Evolutionary conservation across 2,329 filamentous ascomycete genomes (phyloP), one percentile per base, ranked within the genome.

Genomic region (Talaromyces sp.): DNA sequence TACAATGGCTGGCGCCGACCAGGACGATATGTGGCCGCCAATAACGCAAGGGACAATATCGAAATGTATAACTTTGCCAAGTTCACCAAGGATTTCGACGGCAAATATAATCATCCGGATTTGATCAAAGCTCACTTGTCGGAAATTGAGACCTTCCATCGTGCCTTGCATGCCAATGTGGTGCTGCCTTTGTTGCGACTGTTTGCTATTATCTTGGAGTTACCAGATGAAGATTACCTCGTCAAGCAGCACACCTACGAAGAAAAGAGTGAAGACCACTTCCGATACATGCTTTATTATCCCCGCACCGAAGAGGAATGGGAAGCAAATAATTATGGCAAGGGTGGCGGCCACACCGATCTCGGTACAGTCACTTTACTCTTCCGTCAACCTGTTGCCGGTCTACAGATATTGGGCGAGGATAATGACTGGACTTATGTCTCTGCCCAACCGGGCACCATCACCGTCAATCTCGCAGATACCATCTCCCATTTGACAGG

Each of bases 51-150:
- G 17, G 85, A 88, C 70, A 87, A 86, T 67, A 77, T 85, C 31
- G 83, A 88, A 69, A 81, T 87, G 17, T 88, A 85, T 77, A 87
- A 88, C 70, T 82, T 87, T 15, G 82, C 84, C 67, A 88, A 88
- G 70, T 88, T 86, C 71, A 65, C 56, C 29, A 80, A 78, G 15
- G 73, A 76, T 3, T 87, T 86, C 68, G 80, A 79, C 22, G 74
- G 76, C 2, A 73, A 79, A 65, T 80, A 83, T 69, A 71, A 77
- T 17, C 78, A 81, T 2, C 83, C 84, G 0, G 70, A 79, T 0
- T 70, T 86, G 0, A 72, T 88, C 0, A 72, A 81, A 27, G 79
- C 83, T 0, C 77, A 86, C 65, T 79, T 84, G 5, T 71, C 79
- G 0, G 84, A 88, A 67, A 87, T 89, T 61, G 85, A 89, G 69